Percentiles rank a stretch among this genome's conserved stretches.
Evolutionary conservation across 2,329 filamentous ascomycete species (phyloP).

Genomic region (Pseudopyricularia javanii): DNA sequence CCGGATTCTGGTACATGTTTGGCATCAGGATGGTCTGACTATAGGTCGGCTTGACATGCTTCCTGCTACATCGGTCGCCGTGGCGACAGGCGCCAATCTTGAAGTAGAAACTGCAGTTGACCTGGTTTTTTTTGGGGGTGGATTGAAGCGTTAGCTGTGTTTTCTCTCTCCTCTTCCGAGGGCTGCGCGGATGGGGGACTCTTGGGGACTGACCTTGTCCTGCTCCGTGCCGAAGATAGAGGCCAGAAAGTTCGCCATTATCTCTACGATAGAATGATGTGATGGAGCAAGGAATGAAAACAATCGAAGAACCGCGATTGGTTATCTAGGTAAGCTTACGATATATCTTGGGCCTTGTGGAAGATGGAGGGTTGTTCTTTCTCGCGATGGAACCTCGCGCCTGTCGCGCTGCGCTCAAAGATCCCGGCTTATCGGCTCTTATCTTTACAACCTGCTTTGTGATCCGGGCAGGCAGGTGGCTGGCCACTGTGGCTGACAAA

Average conservation of each 20-base stretch:
- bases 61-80: constrained; percentile 94
- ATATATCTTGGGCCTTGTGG: too few relatives aligned
- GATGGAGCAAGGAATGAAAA: neutral
- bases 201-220: constrained; percentile 61
- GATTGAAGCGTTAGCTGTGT: constrained; percentile 1
- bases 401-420: too few relatives aligned
- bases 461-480: too few relatives aligned
- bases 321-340: too few relatives aligned
- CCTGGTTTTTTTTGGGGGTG: constrained; percentile 20
- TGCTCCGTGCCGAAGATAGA: constrained; percentile 99
- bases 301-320: neutral
- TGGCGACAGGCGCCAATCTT: constrained; percentile 98
- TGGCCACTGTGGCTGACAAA: neutral
- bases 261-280: constrained; percentile 7
- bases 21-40: constrained; percentile 94
- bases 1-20: constrained; percentile 97
- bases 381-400: too few relatives aligned
- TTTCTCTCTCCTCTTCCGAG: constrained; percentile 7
- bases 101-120: constrained; percentile 99
- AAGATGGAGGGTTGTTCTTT: too few relatives aligned
- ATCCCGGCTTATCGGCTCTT: too few relatives aligned
- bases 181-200: too few relatives aligned
- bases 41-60: constrained; percentile 99
- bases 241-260: constrained; percentile 95
- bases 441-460: too few relatives aligned